Conservation (phyloP, 2,329 filamentous ascomycete species). For the Colletotrichum eleusines region DNA sequence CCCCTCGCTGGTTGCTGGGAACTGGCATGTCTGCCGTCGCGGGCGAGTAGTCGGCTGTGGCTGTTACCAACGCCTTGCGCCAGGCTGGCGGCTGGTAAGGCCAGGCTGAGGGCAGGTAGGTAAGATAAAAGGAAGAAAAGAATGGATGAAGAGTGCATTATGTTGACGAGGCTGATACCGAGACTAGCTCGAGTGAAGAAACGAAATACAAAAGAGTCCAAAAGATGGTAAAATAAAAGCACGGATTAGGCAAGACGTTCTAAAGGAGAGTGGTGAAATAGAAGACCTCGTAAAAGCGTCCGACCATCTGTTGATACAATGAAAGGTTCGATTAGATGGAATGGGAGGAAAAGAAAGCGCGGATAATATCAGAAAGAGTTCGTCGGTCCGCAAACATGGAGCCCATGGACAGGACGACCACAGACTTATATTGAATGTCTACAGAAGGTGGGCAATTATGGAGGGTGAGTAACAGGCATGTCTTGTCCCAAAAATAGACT, state of each 20-base stretch:
- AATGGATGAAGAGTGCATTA: constrained; percentile 33
- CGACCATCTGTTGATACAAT: constrained; percentile 23
- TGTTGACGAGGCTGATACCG: constrained; percentile 12
- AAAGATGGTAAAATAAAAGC: not conserved
- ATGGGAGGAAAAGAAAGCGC: constrained; percentile 11
- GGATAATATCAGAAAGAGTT: constrained; percentile 27
- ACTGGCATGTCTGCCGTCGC: constrained; percentile 11
- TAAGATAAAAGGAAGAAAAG: constrained; percentile 25
- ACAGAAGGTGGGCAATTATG: constrained; percentile 9
- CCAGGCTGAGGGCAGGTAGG: constrained; percentile 17
- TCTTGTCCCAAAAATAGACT: constrained; percentile 17
- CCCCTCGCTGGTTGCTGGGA: constrained; percentile 4
- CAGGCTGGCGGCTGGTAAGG: constrained; percentile 35
- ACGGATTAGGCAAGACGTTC: not conserved
- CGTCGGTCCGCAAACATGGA: constrained; percentile 14
- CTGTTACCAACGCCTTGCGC: constrained; percentile 8
- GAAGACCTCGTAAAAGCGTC: constrained; percentile 37
- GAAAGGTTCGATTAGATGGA: constrained; percentile 27
- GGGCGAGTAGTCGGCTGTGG: constrained; percentile 6
- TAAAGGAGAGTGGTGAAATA: constrained; percentile 32
- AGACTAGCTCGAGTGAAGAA: constrained; percentile 21
- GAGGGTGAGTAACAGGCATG: not conserved
- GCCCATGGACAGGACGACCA: constrained; percentile 20
- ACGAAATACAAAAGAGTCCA: not conserved
- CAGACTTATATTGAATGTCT: constrained; percentile 32